phyloP scores from a whole-genome alignment of 2,329 filamentous ascomycete genomes.

The Endothia cerciana region DNA sequence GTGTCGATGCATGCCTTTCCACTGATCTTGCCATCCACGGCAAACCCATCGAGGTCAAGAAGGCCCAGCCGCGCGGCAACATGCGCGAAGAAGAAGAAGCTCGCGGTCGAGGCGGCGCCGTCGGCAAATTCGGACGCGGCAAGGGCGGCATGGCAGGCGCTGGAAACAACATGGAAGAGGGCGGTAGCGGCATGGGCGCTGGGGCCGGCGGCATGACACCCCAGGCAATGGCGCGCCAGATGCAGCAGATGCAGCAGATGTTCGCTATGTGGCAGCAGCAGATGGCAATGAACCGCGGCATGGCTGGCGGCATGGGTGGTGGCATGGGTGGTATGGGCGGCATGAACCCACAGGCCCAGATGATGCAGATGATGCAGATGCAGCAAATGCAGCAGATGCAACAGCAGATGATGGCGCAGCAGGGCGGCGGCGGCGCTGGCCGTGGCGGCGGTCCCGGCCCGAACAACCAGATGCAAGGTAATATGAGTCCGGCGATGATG shows the following conservation, averaged over 20 bases:
- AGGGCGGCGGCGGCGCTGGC: conserved; percentile 31
- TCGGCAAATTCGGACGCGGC: conserved; percentile 57
- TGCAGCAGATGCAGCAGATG: conserved; percentile 98
- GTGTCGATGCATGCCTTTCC: conserved; percentile 88
- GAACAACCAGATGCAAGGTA: conserved; percentile 44
- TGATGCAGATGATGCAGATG: conserved; percentile 70
- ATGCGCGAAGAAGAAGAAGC: conserved; percentile 86
- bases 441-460: conserved; percentile 40
- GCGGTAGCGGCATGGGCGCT: conserved; percentile 35
- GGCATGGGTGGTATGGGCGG: conserved; percentile 48
- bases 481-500: conserved; percentile 59
- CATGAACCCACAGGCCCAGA: conserved; percentile 45
- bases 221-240: conserved; percentile 97
- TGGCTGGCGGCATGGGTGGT: conserved; percentile 38
- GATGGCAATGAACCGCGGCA: conserved; percentile 75
- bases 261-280: conserved; percentile 85
- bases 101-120: conserved; percentile 61
- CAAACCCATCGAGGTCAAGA: conserved; percentile 98
- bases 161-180: conserved; percentile 41
- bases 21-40: conserved; percentile 88
- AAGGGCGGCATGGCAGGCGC: conserved; percentile 54
- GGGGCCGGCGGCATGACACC: conserved; percentile 72
- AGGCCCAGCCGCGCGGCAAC: conserved; percentile 93
- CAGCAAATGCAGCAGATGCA: conserved; percentile 64
- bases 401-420: conserved; percentile 53